A percentile compares a stretch with the other conserved stretches of the same genome.
These are phyloP conservation scores for Kwoniella pini DNA, from an alignment of 768 basidiomycete genomes.

Conservation along the genomic window DNA sequence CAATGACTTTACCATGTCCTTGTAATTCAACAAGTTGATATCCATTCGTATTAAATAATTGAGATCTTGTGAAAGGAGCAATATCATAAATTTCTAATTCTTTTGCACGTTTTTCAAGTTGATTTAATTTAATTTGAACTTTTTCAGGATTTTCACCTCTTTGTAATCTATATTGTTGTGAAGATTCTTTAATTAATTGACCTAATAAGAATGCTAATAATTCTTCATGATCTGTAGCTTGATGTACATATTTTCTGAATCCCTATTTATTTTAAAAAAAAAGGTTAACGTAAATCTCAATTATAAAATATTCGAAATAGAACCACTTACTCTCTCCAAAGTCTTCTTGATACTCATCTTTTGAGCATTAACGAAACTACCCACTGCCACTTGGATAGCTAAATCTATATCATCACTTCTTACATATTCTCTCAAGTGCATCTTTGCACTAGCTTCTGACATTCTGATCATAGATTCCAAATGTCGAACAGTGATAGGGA, in stretches of 20 bases:
- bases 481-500: slow-evolving; percentile 96
- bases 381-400: slow-evolving; percentile 92
- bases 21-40: slow-evolving; percentile 62
- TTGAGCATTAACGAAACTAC: slow-evolving; percentile 92
- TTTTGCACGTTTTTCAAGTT: slow-evolving; percentile 88
- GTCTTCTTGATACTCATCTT: slow-evolving; percentile 99
- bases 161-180: slow-evolving; percentile 68
- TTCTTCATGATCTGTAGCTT: slow-evolving; percentile 94
- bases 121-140: slow-evolving; percentile 72
- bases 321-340: slow-evolving; percentile 74
- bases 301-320: not conserved
- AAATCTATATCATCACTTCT: slow-evolving; percentile 94
- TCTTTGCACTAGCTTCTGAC: slow-evolving; percentile 97
- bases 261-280: slow-evolving; percentile 59
- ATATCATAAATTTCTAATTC: slow-evolving; percentile 96
- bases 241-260: slow-evolving; percentile 96
- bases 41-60: slow-evolving; percentile 83
- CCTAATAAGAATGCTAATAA: slow-evolving; percentile 91
- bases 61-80: slow-evolving; percentile 77
- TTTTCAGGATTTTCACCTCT: slow-evolving; percentile 73
- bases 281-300: not conserved
- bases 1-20: slow-evolving; percentile 34
- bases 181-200: slow-evolving; percentile 87
- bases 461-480: slow-evolving; percentile 99
- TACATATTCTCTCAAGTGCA: slow-evolving; percentile 95